phyloP scores from a whole-genome alignment of 2,329 filamentous ascomycete species.

The Botrytis medusae region DNA sequence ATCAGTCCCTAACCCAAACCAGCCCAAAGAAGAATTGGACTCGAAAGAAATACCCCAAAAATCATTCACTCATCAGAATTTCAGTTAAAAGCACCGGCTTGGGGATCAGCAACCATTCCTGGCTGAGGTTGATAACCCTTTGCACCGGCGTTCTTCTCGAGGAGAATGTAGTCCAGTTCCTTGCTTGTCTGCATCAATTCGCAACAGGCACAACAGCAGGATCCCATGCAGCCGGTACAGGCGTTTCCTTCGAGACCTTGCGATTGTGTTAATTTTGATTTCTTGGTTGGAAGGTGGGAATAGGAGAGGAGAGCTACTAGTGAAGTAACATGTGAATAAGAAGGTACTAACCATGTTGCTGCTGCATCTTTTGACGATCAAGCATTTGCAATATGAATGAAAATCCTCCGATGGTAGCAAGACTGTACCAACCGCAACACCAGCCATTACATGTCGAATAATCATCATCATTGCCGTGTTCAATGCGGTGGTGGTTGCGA shows the following conservation, averaged over 20 bases:
- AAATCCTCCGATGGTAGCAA: neutral
- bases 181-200: conserved; percentile 25
- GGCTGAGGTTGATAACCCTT: conserved; percentile 7
- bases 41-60: neutral
- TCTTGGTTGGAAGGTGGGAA: neutral
- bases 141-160: neutral
- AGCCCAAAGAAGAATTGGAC: neutral
- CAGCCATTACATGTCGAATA: conserved; percentile 15
- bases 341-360: conserved; percentile 14
- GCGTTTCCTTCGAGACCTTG: conserved; percentile 16
- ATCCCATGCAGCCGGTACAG: conserved; percentile 8
- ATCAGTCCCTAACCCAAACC: neutral
- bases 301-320: neutral
- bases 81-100: neutral
- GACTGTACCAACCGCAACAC: conserved; percentile 13
- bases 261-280: neutral
- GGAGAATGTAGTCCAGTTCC: conserved; percentile 19
- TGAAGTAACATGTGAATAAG: neutral
- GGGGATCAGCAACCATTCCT: conserved; percentile 12
- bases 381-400: conserved; percentile 20
- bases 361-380: conserved; percentile 18
- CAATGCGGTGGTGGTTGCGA: conserved; percentile 19
- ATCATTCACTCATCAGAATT: neutral
- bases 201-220: conserved; percentile 21
- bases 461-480: conserved; percentile 5